A percentile compares a stretch with the other conserved stretches of the same genome.
phyloP scores from a whole-genome alignment of 2,329 filamentous ascomycete genomes.

The Alternaria consortialis region DNA sequence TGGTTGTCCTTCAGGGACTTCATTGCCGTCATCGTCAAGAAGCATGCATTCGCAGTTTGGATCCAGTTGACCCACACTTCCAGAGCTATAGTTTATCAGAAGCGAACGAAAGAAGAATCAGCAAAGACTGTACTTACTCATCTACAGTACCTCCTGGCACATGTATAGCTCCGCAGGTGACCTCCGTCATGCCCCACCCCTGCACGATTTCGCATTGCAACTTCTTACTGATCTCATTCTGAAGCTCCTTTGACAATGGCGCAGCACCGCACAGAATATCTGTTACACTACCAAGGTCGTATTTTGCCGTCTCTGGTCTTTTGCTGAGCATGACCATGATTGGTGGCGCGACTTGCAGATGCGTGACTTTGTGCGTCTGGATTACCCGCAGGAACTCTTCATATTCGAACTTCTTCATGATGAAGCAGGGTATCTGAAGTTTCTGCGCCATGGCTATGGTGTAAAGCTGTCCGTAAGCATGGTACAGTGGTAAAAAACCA shows the following conservation, averaged over 20 bases:
- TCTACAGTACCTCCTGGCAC: conserved; percentile 48
- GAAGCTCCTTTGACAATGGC: conserved; percentile 54
- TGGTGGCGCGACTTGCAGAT: conserved; percentile 54
- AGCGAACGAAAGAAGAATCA: neutral
- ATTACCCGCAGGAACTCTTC: conserved; percentile 51
- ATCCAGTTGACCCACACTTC: conserved; percentile 52
- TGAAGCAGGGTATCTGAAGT: conserved; percentile 56
- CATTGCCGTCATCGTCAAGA: conserved; percentile 55
- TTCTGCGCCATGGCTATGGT: conserved; percentile 54
- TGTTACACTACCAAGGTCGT: conserved; percentile 52
- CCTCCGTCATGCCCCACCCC: conserved; percentile 56
- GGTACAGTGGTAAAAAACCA: conserved; percentile 55
- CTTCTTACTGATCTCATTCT: conserved; percentile 50
- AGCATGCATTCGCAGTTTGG: conserved; percentile 54
- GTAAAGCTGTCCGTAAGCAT: conserved; percentile 59
- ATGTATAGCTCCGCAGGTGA: conserved; percentile 52
- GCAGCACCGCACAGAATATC: conserved; percentile 55
- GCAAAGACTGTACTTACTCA: conserved; percentile 32
- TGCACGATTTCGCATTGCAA: conserved; percentile 50
- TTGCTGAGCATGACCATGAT: conserved; percentile 57
- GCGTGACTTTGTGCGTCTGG: conserved; percentile 50
- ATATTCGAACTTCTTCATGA: conserved; percentile 55
- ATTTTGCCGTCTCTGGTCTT: conserved; percentile 53
- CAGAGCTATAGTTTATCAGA: conserved; percentile 35
- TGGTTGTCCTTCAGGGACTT: conserved; percentile 49